A percentile compares a stretch with the other conserved stretches of the same genome.
Conservation (phyloP, 2,329 filamentous ascomycete species). For the Tricladium varicosporioides region DNA sequence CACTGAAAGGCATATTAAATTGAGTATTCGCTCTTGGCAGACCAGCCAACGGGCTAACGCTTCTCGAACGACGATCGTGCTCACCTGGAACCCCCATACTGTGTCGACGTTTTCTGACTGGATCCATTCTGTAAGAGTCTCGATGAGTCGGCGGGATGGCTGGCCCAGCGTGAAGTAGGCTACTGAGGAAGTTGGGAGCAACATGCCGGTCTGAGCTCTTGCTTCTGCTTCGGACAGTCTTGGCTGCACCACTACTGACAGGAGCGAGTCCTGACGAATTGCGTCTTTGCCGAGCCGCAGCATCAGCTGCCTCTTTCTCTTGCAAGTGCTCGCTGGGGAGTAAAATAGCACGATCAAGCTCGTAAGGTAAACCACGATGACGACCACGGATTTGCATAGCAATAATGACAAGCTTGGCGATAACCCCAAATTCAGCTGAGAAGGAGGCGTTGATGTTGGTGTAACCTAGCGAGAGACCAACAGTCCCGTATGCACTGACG, state of each 20-base stretch:
- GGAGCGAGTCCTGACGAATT: constrained; percentile 13
- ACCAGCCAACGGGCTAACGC: constrained; percentile 7
- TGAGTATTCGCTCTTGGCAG: background rate
- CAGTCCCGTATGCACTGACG: constrained; percentile 89
- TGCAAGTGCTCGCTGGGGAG: constrained; percentile 65
- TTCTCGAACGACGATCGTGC: background rate
- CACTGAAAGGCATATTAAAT: constrained; percentile 1
- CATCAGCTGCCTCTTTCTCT: constrained; percentile 54
- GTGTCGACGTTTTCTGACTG: constrained; percentile 4
- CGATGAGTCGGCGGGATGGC: constrained; percentile 30
- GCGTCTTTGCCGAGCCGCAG: constrained; percentile 13
- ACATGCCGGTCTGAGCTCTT: constrained; percentile 9
- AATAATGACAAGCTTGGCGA: constrained; percentile 62
- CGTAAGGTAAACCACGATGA: constrained; percentile 67
- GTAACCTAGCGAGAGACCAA: constrained; percentile 86
- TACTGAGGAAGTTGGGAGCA: constrained; percentile 27
- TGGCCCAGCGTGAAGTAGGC: constrained; percentile 33
- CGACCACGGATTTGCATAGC: constrained; percentile 69
- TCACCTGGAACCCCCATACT: constrained; percentile 10
- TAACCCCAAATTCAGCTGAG: constrained; percentile 72
- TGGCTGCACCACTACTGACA: constrained; percentile 15
- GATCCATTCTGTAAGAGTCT: background rate
- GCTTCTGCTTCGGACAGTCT: constrained; percentile 14
- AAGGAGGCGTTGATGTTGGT: constrained; percentile 74
- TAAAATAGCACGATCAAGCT: constrained; percentile 67